Evolutionary conservation across 208 protist species (phyloP), one percentile per base, ranked within the genome.

Genomic region (Trypanosoma boissoni): DNA sequence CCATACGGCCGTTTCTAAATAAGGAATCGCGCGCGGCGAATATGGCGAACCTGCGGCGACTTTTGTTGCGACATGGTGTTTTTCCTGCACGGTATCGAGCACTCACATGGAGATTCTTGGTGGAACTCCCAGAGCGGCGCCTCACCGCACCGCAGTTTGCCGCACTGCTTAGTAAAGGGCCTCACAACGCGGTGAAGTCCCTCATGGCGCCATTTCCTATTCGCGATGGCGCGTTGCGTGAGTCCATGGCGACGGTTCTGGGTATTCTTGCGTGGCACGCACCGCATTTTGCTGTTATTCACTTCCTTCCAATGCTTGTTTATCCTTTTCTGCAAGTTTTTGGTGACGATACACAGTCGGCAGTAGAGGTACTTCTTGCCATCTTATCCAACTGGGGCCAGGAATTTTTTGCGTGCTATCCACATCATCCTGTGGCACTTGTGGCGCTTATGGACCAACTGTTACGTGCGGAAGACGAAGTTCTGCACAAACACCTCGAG

Each of bases 391-490:
- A 96, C 57, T 92, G 85, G 86, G 86, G 88, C 2, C 20, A 65
- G 8, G 81, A 93, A 16, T 94, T 81, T 56, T 91, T 95, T 57
- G 36, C 73, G 21, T 89, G 74, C 66, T 91, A 95, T 58, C 88
- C 91, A 3, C 75, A 82, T 12, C 66, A 70, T 14, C 84, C 91
- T 14, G 54, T 76, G 31, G n/a, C 44, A 16, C 44, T 92, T 28
- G 65, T 80, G 14, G 53, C 72, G 4, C 78, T 86, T 23, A 53
- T 95, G 36, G 66, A 75, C 24, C 72, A 72, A 23, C 39, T 80
- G 23, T 72, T 96, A 24, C 42, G 55, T 3, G 31, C 52, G 10
- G 55, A 81, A 8, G 83, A 93, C 42, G 50, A 44, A 5, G 52
- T 57, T 41, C 67, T 94, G 6, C 54, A 53, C n/a, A 44, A 72